phyloP scores from a whole-genome alignment of 306 rosid genomes.

The Malus sylvestris region DNA sequence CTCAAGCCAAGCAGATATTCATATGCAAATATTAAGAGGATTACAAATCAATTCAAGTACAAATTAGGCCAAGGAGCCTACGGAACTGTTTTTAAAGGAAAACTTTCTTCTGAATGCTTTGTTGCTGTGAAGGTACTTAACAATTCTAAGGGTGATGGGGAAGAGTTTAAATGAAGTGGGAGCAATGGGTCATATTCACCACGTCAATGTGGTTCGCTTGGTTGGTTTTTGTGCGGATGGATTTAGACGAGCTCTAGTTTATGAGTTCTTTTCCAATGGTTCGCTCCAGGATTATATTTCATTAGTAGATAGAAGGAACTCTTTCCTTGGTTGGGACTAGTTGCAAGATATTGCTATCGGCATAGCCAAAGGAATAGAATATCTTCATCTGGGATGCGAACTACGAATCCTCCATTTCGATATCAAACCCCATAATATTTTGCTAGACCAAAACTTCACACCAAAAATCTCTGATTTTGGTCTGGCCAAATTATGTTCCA shows the following conservation, averaged over 20 bases:
- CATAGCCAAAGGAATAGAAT: constrained; percentile 31
- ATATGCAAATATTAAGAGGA: constrained; percentile 20
- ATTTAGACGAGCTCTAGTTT: too few relatives aligned
- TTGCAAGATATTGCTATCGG: constrained; percentile 26
- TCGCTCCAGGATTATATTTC: constrained; percentile 22
- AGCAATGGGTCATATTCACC: too few relatives aligned
- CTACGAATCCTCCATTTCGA: neutral
- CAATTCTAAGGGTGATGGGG: neutral
- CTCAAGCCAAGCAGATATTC: constrained; percentile 18
- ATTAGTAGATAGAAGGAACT: neutral
- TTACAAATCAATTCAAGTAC: constrained; percentile 22
- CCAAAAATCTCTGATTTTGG: too few relatives aligned
- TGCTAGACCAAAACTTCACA: too few relatives aligned
- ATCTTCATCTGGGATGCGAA: constrained; percentile 30
- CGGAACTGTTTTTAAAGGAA: constrained; percentile 32
- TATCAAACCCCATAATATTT: too few relatives aligned
- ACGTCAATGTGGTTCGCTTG: too few relatives aligned
- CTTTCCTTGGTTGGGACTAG: constrained; percentile 28
- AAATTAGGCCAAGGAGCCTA: constrained; percentile 30
- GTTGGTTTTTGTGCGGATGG: too few relatives aligned
- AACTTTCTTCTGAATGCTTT: constrained; percentile 8
- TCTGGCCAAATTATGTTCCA: too few relatives aligned
- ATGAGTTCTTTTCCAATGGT: neutral
- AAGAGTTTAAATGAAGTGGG: constrained; percentile 12
- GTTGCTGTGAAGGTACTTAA: neutral